Evolutionary conservation across 2,329 filamentous ascomycete genomes (phyloP), one percentile per base, ranked within the genome.

Genomic region (Cercospora brassicicola): DNA sequence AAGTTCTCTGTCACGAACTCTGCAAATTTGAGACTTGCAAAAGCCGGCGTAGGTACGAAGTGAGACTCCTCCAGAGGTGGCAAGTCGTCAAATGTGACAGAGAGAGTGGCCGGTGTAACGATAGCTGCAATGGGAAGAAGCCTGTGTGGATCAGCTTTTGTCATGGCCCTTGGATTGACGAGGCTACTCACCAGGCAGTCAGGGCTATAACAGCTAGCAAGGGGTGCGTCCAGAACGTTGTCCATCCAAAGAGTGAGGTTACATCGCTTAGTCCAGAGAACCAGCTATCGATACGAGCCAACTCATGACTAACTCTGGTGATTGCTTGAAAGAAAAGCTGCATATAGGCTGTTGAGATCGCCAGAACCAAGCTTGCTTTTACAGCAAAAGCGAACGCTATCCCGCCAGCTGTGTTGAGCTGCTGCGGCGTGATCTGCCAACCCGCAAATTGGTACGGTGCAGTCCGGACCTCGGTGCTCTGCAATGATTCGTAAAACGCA

Each of bases 111-210:
- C 3, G 64, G 67, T 3, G 63, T 18, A 18, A 60, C 31, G 9
- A 69, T 53, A 10, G 67, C 59, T 4, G 64, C 63, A 4, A 69
- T 60, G 9, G 67, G 67, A 20, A 66, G 39, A 4, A 66, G 39
- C 39, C 39, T 42, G 15, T 15, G 15, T 15, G 2, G 8, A 4
- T 42, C 4, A 42, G 39, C 10, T 20, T 20, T 20, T 20, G 18
- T 20, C 18, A 20, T 20, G 18, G 18, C 18, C 18, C 18, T 20
- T 20, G 18, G 18, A 20, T 20, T 20, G 18, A 20, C 18, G 18
- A 20, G 18, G 18, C 18, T 20, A 42, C 39, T 18, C 6, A n/a
- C 39, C 42, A 45, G 4, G 42, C n/a, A 13, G 42, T 45, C n/a
- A 45, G 2, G 0, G 42, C 42, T 4, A 45, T 8, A 20, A 5